A percentile compares a stretch with the other conserved stretches of the same genome.
Conservation (phyloP, 2,329 filamentous ascomycete species). For the Fusarium multiceps region DNA sequence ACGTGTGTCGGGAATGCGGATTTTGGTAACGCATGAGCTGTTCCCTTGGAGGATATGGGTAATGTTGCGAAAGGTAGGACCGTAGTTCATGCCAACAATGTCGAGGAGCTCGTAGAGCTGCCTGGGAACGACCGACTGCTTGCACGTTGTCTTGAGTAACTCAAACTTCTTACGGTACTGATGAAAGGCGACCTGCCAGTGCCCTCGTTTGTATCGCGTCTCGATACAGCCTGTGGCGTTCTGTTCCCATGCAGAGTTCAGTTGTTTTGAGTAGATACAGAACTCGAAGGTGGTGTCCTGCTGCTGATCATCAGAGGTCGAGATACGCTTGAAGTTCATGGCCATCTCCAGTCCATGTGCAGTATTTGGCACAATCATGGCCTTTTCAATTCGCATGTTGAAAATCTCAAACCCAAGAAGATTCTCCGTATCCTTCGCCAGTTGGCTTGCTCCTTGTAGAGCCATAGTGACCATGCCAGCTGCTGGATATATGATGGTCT, state of each 20-base stretch:
- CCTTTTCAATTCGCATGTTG: conserved; percentile 60
- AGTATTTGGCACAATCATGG: conserved; percentile 62
- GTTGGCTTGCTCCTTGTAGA: conserved; percentile 58
- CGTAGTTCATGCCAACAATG: conserved; percentile 64
- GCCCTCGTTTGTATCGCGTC: conserved; percentile 43
- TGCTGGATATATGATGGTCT: conserved; percentile 62
- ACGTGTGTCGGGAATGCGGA: conserved; percentile 62
- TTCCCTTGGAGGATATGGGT: conserved; percentile 49
- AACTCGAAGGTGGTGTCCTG: conserved; percentile 51
- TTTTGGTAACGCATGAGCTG: conserved; percentile 51
- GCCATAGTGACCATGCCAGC: conserved; percentile 63
- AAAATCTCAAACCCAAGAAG: conserved; percentile 57
- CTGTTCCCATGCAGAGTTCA: conserved; percentile 55
- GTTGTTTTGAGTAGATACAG: conserved; percentile 59
- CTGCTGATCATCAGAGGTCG: neutral
- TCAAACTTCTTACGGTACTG: conserved; percentile 41
- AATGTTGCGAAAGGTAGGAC: conserved; percentile 62
- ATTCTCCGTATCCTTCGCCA: conserved; percentile 43
- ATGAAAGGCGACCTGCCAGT: conserved; percentile 34
- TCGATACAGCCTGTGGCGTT: conserved; percentile 54
- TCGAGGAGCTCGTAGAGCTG: conserved; percentile 64
- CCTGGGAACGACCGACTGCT: conserved; percentile 52
- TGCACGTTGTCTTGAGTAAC: conserved; percentile 46
- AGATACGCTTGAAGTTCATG: conserved; percentile 55
- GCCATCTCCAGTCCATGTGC: conserved; percentile 62